Evolutionary conservation across 495 filamentous ascomycete species (phyloP).

Genomic region (Podospora didyma): DNA sequence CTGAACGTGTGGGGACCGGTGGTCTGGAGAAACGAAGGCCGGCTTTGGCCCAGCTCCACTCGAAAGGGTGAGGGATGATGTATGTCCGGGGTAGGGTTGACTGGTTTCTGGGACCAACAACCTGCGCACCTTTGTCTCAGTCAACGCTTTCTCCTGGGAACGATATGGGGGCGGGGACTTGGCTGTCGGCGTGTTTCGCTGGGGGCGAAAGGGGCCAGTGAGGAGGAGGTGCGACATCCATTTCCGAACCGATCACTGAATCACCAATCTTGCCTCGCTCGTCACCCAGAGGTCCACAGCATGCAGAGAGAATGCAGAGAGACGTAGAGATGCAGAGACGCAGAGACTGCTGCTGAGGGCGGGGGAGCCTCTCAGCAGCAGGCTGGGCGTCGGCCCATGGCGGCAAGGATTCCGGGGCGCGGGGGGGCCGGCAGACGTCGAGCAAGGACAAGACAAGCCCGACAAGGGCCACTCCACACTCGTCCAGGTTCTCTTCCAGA

Average conservation of each 20-base stretch:
- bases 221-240: no score
- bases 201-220: background rate
- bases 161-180: background rate
- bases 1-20: background rate
- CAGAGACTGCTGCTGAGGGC: background rate
- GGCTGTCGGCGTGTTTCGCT: background rate
- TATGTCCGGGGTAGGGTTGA: background rate
- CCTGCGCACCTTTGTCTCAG: background rate
- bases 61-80: background rate
- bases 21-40: background rate
- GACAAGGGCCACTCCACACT: no score
- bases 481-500: no score
- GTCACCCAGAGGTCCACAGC: no score
- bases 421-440: slow-evolving; percentile 11
- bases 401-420: slow-evolving; percentile 11
- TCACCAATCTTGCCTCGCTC: background rate
- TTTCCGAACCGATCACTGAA: background rate
- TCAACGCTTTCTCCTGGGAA: background rate
- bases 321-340: no score
- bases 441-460: background rate
- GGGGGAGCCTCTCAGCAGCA: slow-evolving; percentile 1
- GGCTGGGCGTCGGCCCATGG: background rate
- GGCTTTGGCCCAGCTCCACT: no score
- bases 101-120: slow-evolving; percentile 4
- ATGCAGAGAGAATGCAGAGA: no score